Conservation (phyloP, 2,329 filamentous ascomycete species). For the Colletotrichum theobromicola region DNA sequence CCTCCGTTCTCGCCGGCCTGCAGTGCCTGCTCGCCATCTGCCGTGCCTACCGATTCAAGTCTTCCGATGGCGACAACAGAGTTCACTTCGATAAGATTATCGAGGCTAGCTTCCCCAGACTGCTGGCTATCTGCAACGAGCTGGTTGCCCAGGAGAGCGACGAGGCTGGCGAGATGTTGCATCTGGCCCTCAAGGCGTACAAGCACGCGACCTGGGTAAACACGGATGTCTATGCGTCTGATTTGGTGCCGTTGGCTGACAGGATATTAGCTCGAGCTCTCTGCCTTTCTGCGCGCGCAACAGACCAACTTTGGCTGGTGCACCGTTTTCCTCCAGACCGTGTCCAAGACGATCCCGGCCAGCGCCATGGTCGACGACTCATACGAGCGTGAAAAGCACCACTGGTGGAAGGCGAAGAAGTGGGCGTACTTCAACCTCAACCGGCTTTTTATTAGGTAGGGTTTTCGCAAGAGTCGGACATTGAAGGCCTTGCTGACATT, state of each 20-base stretch:
- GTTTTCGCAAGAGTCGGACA: too few relatives aligned
- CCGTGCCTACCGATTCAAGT: conserved; percentile 93
- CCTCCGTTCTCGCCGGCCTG: conserved; percentile 88
- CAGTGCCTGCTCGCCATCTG: conserved; percentile 95
- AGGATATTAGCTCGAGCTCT: conserved; percentile 78
- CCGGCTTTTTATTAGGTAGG: conserved; percentile 87
- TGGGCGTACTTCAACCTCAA: conserved; percentile 99
- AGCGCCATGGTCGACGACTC: conserved; percentile 78
- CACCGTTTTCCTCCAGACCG: conserved; percentile 88
- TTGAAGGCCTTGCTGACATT: conserved; percentile 27
- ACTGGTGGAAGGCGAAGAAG: conserved; percentile 99
- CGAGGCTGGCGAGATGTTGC: conserved; percentile 96
- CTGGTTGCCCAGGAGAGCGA: conserved; percentile 89
- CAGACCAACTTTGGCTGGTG: conserved; percentile 93
- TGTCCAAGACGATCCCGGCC: conserved; percentile 83
- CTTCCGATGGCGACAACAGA: conserved; percentile 74
- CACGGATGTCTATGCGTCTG: neutral
- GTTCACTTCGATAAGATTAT: conserved; percentile 95
- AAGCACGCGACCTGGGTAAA: conserved; percentile 95
- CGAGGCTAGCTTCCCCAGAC: conserved; percentile 85
- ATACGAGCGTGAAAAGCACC: conserved; percentile 87
- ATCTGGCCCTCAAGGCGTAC: conserved; percentile 93
- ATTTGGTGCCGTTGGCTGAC: conserved; percentile 25
- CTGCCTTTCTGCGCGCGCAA: conserved; percentile 77
- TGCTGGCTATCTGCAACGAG: conserved; percentile 86